phyloP scores from a whole-genome alignment of 139 green algal species.

The Astrephomene gubernaculifera region DNA sequence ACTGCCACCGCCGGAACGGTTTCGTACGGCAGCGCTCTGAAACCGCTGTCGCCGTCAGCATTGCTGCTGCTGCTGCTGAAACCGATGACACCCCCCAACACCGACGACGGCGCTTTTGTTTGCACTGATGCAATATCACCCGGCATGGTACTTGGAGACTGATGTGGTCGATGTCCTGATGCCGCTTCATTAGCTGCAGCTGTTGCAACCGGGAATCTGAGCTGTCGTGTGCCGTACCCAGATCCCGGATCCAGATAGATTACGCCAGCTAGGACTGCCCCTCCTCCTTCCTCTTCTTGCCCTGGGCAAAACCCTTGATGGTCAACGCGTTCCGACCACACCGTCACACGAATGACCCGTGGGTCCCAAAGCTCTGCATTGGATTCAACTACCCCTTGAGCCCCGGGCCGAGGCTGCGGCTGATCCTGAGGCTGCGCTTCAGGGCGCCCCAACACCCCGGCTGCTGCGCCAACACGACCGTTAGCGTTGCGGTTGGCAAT shows the following conservation, averaged over 20 bases:
- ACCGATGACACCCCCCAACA: not conserved
- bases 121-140: no score
- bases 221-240: conserved; percentile 46
- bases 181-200: not conserved
- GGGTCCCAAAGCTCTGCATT: conserved; percentile 1
- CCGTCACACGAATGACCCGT: not conserved
- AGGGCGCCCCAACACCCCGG: not conserved
- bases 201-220: not conserved
- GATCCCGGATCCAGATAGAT: conserved; percentile 45
- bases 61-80: not conserved
- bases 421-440: no score
- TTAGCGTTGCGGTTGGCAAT: no score
- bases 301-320: no score
- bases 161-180: no score
- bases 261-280: not conserved
- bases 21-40: not conserved
- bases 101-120: no score
- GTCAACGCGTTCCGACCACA: not conserved
- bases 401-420: no score
- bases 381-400: no score
- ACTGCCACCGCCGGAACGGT: conserved; percentile 19
- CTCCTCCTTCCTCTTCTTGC: no score
- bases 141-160: no score
- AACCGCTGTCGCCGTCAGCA: not conserved
- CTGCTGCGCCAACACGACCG: not conserved